Evolutionary conservation across 345 rosid species (phyloP).

Genomic region (Carallia pectinifolia): DNA sequence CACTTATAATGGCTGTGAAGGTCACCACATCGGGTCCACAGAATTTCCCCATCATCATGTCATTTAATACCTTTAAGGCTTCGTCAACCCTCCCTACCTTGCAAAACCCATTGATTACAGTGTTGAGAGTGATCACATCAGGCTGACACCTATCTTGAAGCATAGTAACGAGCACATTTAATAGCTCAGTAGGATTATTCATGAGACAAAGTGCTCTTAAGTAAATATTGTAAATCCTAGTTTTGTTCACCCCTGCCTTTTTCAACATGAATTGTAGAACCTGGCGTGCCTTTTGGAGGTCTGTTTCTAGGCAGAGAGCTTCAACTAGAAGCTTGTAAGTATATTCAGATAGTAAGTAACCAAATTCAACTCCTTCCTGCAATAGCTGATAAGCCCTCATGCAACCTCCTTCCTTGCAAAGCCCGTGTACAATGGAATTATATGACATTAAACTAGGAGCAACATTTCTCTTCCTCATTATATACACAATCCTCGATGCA

Average conservation of each 20-base stretch:
- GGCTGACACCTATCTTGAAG: conserved; percentile 68
- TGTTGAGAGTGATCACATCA: conserved; percentile 76
- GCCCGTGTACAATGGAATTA: conserved; percentile 72
- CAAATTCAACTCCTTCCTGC: conserved; percentile 63
- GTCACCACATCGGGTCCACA: conserved; percentile 73
- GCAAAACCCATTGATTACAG: conserved; percentile 74
- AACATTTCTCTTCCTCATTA: conserved; percentile 64
- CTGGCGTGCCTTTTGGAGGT: conserved; percentile 48
- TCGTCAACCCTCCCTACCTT: conserved; percentile 70
- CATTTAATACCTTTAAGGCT: conserved; percentile 63
- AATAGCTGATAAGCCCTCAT: conserved; percentile 81
- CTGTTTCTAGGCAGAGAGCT: conserved; percentile 59
- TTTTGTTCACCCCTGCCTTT: conserved; percentile 49
- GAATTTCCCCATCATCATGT: conserved; percentile 73
- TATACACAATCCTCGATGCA: conserved; percentile 73
- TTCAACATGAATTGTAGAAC: conserved; percentile 59
- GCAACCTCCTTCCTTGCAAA: conserved; percentile 67
- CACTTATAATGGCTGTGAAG: conserved; percentile 59
- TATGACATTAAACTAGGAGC: conserved; percentile 57
- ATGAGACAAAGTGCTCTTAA: conserved; percentile 60
- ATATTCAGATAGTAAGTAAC: conserved; percentile 64
- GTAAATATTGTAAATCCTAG: conserved; percentile 71
- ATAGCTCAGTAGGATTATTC: conserved; percentile 61
- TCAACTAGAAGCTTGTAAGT: conserved; percentile 72
- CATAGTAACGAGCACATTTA: conserved; percentile 71